phyloP scores from a whole-genome alignment of 1,284 basidiomycete species.

The Austroboletus niveus region DNA sequence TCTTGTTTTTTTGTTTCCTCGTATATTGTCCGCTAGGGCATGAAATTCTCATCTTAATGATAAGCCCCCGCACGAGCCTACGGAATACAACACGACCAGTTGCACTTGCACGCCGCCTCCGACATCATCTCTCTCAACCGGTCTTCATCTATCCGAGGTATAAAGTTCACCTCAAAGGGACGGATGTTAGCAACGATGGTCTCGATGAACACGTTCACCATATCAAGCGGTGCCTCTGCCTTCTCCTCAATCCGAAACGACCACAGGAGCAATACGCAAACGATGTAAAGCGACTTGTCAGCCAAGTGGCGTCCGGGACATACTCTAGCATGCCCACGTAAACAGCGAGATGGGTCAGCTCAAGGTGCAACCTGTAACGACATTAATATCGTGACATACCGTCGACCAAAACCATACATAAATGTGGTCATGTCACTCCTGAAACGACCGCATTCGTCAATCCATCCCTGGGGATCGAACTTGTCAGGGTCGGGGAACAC shows the following conservation, averaged over 20 bases:
- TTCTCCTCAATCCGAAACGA: conserved; percentile 18
- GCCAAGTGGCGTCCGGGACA: conserved; percentile 23
- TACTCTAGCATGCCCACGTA: conserved; percentile 3
- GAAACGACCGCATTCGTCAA: conserved; percentile 46
- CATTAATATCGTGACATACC: conserved; percentile 30
- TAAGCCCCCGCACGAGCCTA: too few species aligned
- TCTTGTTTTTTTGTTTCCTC: too few species aligned
- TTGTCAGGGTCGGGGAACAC: conserved; percentile 57
- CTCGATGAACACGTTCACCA: conserved; percentile 3
- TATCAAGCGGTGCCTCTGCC: conserved; percentile 13
- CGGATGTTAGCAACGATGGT: conserved; percentile 2
- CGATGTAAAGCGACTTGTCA: conserved; percentile 20
- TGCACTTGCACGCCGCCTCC: too few species aligned
- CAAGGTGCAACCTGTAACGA: too few species aligned
- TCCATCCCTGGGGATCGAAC: conserved; percentile 60
- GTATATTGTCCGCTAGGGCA: too few species aligned
- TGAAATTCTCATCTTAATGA: too few species aligned
- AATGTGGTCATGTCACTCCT: conserved; percentile 49
- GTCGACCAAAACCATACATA: conserved; percentile 59
- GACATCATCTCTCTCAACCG: conserved; percentile 6
- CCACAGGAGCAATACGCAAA: conserved; percentile 21
- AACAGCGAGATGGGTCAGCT: not conserved
- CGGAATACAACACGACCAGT: too few species aligned
- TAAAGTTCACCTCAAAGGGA: conserved; percentile 17
- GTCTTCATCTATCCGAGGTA: conserved; percentile 11